Base-by-base conservation (phyloP, 2,329 filamentous ascomycete species). In the Dactylellina haptotyla region DNA sequence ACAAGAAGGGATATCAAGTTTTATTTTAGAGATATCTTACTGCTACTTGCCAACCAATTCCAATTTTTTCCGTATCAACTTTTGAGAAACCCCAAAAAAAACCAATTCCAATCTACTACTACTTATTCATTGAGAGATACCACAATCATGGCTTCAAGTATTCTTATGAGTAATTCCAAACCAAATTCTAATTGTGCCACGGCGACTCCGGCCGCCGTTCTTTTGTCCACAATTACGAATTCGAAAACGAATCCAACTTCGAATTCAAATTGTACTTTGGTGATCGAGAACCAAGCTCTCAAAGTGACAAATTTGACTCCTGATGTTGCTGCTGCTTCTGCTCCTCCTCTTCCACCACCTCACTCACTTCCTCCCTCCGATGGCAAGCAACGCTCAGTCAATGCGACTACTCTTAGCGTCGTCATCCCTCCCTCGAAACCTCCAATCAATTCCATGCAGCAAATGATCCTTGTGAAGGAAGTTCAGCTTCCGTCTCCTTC, bases 251-350 rank as follows among this genome's bases (percentile, higher is more conserved):
- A 66, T 73, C 69, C 69, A 73, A 66, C 69, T 73, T 73, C 69
- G 69, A 73, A 73, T 73, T 73, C 69, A 73, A 73, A 73, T 73
- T 65, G 61, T 66, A 73, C 69, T 73, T 73, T 73, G 69, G 69
- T 73, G 69, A 73, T 54, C 62, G 69, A 73, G 69, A 73, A 65
- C 59, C 54, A 73, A 73, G 69, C 62, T 73, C 69, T 73, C 69
- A 73, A 73, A 73, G 69, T 73, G 69, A 73, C 69, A 73, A 73
- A 66, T 73, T 73, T 73, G 69, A 57, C 69, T 50, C 61, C 61
- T 73, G 69, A 66, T 61, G 56, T 45, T 61, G 67, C 32, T 34
- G 41, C 50, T 57, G 20, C 30, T 30, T 30, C 61, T 48, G 12
- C 61, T 65, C 50, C 37, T 54, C 45, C 46, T 45, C 34, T n/a